Evolutionary conservation across 1,284 basidiomycete species (phyloP), one percentile per base, ranked within the genome.

Genomic region (Ustilago vetiveriae): DNA sequence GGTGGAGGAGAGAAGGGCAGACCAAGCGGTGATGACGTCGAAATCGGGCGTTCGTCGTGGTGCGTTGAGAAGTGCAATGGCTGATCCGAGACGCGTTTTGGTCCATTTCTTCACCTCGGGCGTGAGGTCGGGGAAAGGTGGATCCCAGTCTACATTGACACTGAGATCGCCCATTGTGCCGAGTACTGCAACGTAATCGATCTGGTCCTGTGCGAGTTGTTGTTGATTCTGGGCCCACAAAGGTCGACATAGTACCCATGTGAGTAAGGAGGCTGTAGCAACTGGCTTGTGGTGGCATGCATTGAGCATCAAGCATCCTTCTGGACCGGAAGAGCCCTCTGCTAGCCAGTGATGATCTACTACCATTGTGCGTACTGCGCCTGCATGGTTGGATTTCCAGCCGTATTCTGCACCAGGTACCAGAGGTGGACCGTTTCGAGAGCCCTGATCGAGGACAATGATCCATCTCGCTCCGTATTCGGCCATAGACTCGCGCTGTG

Each of bases 391-490:
- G 9, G 57, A 63, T 6, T 37, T 29, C 70, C 70, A 75, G 3
- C 70, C 73, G 4, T 62, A 47, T 46, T 75, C 73, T 0, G 62
- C 71, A n/a, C 62, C 70, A 3, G 44, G 44, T 1, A 70, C 59
- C 6, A 76, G 38, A 13, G 65, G 33, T 1, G 74, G 74, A 1
- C 65, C 59, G 6, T 60, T 65, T n/a, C 65, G 46, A n/a, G 69
- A 74, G n/a, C 72, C 74, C 37, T 76, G 72, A 30, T 76, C 72
- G 26, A 76, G 72, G 0, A 76, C 65, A 11, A 74, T 59, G 50
- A 74, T 67, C 57, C 65, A 72, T 14, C 55, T 57, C 4, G 74
- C 60, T 2, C 40, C 43, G 29, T 63, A 67, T 0, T n/a, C 43
- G 11, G 54, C 21, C 57, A 76, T 67, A 0, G 56, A 51, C 4